A percentile compares a stretch with the other conserved stretches of the same genome.
Evolutionary conservation across 345 rosid species (phyloP).

Genomic region (Eucalyptus sp.): DNA sequence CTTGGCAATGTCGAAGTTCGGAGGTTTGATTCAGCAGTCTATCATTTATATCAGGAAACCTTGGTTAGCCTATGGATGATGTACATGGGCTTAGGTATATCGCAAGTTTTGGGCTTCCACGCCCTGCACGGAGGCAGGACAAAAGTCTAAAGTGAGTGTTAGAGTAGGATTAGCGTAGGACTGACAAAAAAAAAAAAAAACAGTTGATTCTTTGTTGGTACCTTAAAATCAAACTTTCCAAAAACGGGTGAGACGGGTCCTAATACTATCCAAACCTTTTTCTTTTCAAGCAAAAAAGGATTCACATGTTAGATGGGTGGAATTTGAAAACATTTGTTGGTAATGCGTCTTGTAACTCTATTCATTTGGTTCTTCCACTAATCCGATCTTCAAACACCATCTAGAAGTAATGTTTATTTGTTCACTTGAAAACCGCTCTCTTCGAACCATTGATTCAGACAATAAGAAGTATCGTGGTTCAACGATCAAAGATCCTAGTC

Average conservation of each 20-base stretch:
- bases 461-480: neutral
- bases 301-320: neutral
- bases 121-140: too few relatives aligned
- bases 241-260: neutral
- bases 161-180: too few relatives aligned
- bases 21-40: neutral
- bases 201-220: neutral
- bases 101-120: too few relatives aligned
- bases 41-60: neutral
- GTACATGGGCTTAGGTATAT: too few relatives aligned
- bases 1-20: neutral
- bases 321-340: neutral
- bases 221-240: neutral
- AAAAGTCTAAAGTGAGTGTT: too few relatives aligned
- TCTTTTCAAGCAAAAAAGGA: neutral
- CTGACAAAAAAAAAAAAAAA: too few relatives aligned
- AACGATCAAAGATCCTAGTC: accelerated
- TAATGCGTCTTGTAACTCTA: accelerated
- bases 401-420: accelerated
- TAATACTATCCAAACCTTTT: neutral
- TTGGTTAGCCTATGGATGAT: neutral
- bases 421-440: neutral
- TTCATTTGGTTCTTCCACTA: neutral
- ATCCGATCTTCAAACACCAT: neutral
- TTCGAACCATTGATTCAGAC: neutral